These are phyloP conservation scores for Ganoderma resinaceum DNA, from an alignment of 1,284 basidiomycete species.

Conservation along the genomic window DNA sequence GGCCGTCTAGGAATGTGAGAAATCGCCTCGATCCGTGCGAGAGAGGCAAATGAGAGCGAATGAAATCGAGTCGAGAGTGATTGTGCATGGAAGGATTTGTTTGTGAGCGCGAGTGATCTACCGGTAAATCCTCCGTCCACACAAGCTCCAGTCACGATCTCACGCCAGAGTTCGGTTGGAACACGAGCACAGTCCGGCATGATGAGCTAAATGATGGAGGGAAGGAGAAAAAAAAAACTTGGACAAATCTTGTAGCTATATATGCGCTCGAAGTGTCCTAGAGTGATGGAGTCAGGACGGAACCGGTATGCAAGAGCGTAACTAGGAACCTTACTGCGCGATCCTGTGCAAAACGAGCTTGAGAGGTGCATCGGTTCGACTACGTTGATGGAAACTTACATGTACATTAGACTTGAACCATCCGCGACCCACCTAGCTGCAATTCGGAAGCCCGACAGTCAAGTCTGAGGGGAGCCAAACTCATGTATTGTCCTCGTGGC, in stretches of 20 bases:
- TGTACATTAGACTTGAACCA: neutral
- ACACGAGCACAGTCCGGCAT: neutral
- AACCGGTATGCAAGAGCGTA: neutral
- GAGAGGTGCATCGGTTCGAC: neutral
- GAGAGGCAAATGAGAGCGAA: neutral
- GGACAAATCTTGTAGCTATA: neutral
- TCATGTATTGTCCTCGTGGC: too few relatives aligned
- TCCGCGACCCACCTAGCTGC: too few relatives aligned
- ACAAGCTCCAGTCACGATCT: neutral
- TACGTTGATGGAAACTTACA: neutral
- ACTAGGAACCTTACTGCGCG: neutral
- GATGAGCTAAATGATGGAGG: neutral
- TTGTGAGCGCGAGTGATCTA: neutral
- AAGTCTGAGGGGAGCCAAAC: too few relatives aligned
- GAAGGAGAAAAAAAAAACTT: neutral
- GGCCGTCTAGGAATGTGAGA: neutral
- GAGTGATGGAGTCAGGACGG: neutral
- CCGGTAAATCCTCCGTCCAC: neutral
- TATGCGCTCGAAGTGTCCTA: neutral
- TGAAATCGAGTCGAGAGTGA: neutral
- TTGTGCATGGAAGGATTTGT: neutral
- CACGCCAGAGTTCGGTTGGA: neutral
- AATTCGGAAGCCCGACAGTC: neutral
- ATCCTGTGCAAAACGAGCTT: neutral
- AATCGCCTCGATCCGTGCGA: neutral